Percentiles rank a stretch among this genome's conserved stretches.
These are phyloP conservation scores for Francoa sonchifolia DNA, from an alignment of 441 rosid species.

Conservation along the genomic window DNA sequence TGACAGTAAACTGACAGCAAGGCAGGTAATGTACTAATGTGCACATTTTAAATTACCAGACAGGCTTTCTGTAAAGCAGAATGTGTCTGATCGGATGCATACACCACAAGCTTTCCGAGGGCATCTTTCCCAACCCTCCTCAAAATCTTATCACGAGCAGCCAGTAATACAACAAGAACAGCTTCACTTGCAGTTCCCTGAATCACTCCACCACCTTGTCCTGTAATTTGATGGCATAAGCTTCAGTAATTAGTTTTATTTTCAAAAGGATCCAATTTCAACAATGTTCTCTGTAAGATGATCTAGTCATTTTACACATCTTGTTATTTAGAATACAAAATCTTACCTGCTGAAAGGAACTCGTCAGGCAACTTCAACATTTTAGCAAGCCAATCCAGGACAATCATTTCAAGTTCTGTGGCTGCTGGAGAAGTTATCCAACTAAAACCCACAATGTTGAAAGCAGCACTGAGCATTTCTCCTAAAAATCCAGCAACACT, in stretches of 20 bases:
- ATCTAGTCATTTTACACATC: too few species aligned
- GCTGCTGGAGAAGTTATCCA: constrained; percentile 90
- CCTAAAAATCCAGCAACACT: constrained; percentile 82
- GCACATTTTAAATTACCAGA: too few species aligned
- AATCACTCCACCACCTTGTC: constrained; percentile 80
- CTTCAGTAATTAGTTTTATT: constrained; percentile 1
- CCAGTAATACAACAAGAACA: constrained; percentile 54
- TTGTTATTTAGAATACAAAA: too few species aligned
- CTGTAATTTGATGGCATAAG: constrained; percentile 26
- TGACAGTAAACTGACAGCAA: background rate
- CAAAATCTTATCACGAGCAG: constrained; percentile 58
- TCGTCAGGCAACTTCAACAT: constrained; percentile 56
- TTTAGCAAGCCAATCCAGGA: constrained; percentile 83
- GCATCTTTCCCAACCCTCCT: constrained; percentile 35
- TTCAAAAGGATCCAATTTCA: background rate
- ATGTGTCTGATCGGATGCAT: constrained; percentile 86
- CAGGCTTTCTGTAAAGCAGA: constrained; percentile 68
- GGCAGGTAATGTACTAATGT: constrained; percentile 1
- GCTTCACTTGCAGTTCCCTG: constrained; percentile 92
- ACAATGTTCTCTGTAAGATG: background rate
- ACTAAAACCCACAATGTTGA: constrained; percentile 66
- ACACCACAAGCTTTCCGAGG: constrained; percentile 58
- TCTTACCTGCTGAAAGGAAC: constrained; percentile 57
- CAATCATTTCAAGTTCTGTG: constrained; percentile 75
- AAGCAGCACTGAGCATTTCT: constrained; percentile 77